These are phyloP conservation scores for Zostera marina DNA, from an alignment of 116 monocot species.

Conservation along the genomic window DNA sequence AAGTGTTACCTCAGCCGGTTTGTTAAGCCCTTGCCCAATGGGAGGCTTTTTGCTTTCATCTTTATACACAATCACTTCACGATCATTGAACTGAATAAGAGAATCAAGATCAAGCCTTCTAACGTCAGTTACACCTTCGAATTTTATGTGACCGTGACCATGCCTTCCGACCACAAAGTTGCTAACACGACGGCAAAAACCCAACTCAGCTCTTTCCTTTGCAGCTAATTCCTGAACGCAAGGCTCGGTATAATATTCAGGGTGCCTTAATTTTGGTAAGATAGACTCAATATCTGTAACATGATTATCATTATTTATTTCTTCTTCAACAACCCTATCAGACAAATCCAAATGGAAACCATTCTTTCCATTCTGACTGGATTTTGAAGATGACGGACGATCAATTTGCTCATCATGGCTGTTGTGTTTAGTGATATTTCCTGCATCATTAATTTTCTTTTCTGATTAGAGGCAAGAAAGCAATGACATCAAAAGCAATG, in stretches of 20 bases:
- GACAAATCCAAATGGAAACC: slow-evolving; percentile 10
- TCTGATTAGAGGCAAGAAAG: background rate
- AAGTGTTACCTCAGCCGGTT: slow-evolving; percentile 73
- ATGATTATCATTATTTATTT: slow-evolving; percentile 45
- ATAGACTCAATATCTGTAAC: slow-evolving; percentile 54
- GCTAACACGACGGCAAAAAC: slow-evolving; percentile 58
- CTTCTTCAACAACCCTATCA: slow-evolving; percentile 16
- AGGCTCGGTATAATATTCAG: slow-evolving; percentile 64
- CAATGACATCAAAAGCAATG: background rate
- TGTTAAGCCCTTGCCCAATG: slow-evolving; percentile 80
- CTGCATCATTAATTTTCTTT: slow-evolving; percentile 6
- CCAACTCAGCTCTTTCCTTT: slow-evolving; percentile 69
- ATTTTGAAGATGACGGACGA: background rate
- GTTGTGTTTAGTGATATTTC: slow-evolving; percentile 1
- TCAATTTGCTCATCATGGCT: slow-evolving; percentile 1
- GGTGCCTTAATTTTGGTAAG: slow-evolving; percentile 57
- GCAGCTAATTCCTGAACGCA: slow-evolving; percentile 75
- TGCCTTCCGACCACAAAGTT: slow-evolving; percentile 63
- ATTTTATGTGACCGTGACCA: slow-evolving; percentile 65
- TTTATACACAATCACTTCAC: slow-evolving; percentile 83
- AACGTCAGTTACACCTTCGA: slow-evolving; percentile 63
- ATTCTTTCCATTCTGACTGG: slow-evolving; percentile 9
- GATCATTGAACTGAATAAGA: slow-evolving; percentile 59
- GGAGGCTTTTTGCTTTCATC: slow-evolving; percentile 75
- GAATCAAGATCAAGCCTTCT: slow-evolving; percentile 72